Base-by-base conservation (phyloP, 2,329 filamentous ascomycete genomes). In the Alternaria sp. region DNA sequence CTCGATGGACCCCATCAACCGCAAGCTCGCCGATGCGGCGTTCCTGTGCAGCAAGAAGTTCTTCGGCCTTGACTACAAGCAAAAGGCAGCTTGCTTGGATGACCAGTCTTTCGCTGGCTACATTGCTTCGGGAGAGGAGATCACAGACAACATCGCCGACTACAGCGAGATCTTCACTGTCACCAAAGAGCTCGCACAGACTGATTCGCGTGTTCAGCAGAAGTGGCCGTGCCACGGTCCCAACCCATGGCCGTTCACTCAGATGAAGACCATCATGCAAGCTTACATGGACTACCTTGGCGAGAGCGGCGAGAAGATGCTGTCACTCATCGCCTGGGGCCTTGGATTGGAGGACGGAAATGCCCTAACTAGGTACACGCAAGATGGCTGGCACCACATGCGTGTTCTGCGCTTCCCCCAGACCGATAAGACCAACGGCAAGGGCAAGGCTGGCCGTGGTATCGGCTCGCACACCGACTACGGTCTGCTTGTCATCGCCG, bases 391-490 rank as follows among this genome's bases (percentile, higher is more conserved):
- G 84, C 83, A 86, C 61, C 84, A 86, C 64, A 81, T 85, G 77
- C 78, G 84, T 6, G 76, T 85, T 17, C 76, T 86, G 2, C 79
- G 84, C 26, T 82, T 81, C 61, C 80, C 80, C 4, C 65, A 75
- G 32, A 67, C 67, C 2, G 73, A 76, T 57, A 73, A 72, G 10
- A 80, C 79, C 11, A 86, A 85, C 44, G 84, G 83, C 15, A 85
- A 85, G 58, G 84, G 84, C 1, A 84, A 84, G 60, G 74, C 75
- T 1, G 84, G 83, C 4, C 83, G 84, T 9, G 84, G 84, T 4
- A 86, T 86, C 40, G 84, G 84, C 12, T 84, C 83, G 3, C 84
- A 86, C 54, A 86, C 84, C 7, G 84, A 86, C 61, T 86, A 85
- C 53, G 84, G 84, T 0, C 73, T 86, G n/a, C 75, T 86, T 8